phyloP scores from a whole-genome alignment of 2,329 filamentous ascomycete genomes.

The Pseudogymnoascus sp. region DNA sequence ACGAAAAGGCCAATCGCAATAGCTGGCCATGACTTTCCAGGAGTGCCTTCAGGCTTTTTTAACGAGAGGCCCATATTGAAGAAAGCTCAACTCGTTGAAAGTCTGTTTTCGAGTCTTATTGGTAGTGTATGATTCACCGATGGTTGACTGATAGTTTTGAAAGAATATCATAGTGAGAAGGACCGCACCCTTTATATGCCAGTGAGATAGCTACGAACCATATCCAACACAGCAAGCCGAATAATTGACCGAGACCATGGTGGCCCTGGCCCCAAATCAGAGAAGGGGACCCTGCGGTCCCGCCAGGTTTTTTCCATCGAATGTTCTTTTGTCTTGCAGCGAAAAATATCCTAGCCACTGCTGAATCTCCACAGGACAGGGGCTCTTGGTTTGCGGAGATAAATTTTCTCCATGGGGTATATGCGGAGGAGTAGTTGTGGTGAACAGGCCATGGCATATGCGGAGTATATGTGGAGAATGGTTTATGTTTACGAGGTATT shows the following conservation, averaged over 20 bases:
- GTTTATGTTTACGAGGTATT: not conserved
- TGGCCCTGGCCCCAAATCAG: not conserved
- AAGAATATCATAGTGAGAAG: not conserved
- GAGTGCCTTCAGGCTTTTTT: slow-evolving; percentile 9
- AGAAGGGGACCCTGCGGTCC: not conserved
- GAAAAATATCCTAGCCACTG: not conserved
- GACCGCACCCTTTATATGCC: not conserved
- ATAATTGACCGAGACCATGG: not conserved
- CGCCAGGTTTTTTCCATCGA: not conserved
- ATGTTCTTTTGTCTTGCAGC: not conserved
- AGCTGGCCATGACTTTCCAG: slow-evolving; percentile 11
- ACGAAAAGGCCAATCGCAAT: slow-evolving; percentile 44
- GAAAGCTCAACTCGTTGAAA: not conserved
- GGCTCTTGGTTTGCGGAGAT: not conserved
- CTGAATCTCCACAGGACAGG: not conserved
- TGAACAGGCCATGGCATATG: no score
- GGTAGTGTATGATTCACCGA: not conserved
- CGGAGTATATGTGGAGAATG: not conserved
- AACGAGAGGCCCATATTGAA: slow-evolving; percentile 9
- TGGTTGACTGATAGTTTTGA: not conserved
- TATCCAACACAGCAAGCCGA: not conserved
- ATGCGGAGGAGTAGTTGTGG: not conserved
- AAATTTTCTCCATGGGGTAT: not conserved
- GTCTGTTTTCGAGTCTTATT: not conserved
- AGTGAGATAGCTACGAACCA: not conserved